Evolutionary conservation across 305 asterid species (phyloP), one percentile per base, ranked within the genome.

Genomic region (Fraxinus latifolia): DNA sequence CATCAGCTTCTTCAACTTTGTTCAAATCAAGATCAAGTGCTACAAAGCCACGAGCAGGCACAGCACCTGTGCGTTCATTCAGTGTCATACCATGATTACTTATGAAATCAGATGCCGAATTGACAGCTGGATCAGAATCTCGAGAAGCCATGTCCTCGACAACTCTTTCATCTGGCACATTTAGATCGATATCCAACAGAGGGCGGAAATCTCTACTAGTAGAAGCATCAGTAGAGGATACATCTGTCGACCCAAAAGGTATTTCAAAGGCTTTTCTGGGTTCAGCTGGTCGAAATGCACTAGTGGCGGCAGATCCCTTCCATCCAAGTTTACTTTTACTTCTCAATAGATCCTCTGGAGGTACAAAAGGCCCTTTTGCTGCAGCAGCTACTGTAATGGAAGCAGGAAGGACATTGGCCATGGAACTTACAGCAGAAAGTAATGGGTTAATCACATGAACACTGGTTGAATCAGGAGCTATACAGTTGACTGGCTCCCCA

Each of bases 251-350:
- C 83, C 78, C 77, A n/a, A 82, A 36, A 5, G 84, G 82, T 76
- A 75, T 53, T 81, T 89, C 92, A 81, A 72, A 76, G 34, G 82
- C 84, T 78, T 87, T 91, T 84, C 95, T 82, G 65, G 97, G 94
- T 85, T 92, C 97, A 12, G 95, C 95, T 15, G 94, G 97, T 23
- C 95, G 91, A 81, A 92, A 92, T 42, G 95, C 97, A 82, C 95
- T 92, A 12, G 97, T 92, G 47, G 94, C 87, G 39, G 97, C 97
- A 23, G 97, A 92, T 12, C 97, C 95, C 79, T 91, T 92, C 97
- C 97, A 92, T n/a, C 95, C 93, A 27, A 89, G 88, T 70, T 86
- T 94, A 29, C 88, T 90, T 83, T 82, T 92, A 78, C 84, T 89
- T 82, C 91, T 90, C 87, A 91, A 76, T 74, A 92, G 87, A 83